Evolutionary conservation across 768 basidiomycete species (phyloP).

Genomic region (Asterophora parasitica): DNA sequence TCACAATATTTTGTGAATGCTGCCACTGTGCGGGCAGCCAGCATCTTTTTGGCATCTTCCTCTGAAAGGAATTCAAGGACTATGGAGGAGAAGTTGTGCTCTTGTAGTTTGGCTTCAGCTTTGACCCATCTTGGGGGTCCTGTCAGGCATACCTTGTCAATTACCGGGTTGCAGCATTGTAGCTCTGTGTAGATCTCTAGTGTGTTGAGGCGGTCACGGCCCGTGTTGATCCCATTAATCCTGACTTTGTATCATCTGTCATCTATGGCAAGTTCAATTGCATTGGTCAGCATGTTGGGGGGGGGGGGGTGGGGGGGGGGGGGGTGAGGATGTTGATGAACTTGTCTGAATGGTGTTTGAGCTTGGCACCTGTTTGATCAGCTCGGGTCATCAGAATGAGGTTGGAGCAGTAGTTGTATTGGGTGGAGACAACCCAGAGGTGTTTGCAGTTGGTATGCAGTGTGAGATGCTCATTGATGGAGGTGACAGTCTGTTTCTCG

Average conservation of each 20-base stretch:
- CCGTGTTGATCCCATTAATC: slow-evolving; percentile 10
- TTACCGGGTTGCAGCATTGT: neutral
- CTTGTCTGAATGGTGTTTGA: slow-evolving; percentile 3
- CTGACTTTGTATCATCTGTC: slow-evolving; percentile 20
- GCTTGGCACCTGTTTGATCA: slow-evolving; percentile 17
- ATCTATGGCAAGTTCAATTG: slow-evolving; percentile 9
- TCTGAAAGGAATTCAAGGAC: slow-evolving; percentile 1
- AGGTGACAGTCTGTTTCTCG: neutral
- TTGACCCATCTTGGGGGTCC: slow-evolving; percentile 1
- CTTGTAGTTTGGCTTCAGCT: neutral
- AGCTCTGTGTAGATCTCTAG: slow-evolving; percentile 1
- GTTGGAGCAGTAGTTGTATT: slow-evolving; percentile 15
- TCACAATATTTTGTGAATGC: neutral
- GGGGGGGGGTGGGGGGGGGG: neutral
- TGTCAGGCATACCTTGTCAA: slow-evolving; percentile 1
- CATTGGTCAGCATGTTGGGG: slow-evolving; percentile 2
- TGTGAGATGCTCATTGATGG: slow-evolving; percentile 12
- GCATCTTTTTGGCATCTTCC: neutral
- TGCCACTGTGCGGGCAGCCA: neutral
- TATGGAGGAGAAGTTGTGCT: neutral
- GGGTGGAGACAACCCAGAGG: slow-evolving; percentile 13
- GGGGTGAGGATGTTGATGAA: slow-evolving; percentile 8
- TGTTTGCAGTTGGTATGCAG: slow-evolving; percentile 2
- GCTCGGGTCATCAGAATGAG: slow-evolving; percentile 12
- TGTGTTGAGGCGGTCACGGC: neutral